Base-by-base conservation (phyloP, 768 basidiomycete genomes). In the Lyophyllum atratum region DNA sequence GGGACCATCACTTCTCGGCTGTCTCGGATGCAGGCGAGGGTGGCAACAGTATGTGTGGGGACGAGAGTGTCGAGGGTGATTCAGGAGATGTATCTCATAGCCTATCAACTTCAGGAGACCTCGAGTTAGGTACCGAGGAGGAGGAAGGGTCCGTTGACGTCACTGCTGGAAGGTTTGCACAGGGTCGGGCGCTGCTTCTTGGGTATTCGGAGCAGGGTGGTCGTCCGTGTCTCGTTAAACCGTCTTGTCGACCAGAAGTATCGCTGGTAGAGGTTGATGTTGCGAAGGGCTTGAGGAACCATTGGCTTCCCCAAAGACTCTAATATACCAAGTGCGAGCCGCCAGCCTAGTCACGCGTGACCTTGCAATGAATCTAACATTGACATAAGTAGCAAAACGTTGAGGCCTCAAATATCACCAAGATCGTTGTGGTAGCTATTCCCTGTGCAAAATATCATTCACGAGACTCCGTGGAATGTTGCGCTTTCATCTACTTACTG, bases 251-350 rank as follows among this genome's bases (percentile, higher is more conserved):
- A 22, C 49, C 29, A n/a, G 71, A 70, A 34, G 59, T 83, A 22
- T 70, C 74, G 17, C 68, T 68, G n/a, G 82, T 76, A 6, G 90
- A 91, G 69, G 76, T 74, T 48, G 85, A 87, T 66, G 88, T 91
- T 8, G 87, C 78, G 12, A 80, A 71, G 54, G 68, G 63, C 46
- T 66, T 91, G 59, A 79, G 72, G 50, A 78, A 75, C 25, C 88
- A 92, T 65, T 92, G 90, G 90, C 72, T 77, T 24, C 89, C 86
- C 0, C 82, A 86, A 54, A 80, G 74, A 56, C 71, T 83, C 40
- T 89, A 71, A 46, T 33, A 10, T 15, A 12, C 19, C 19, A 31
- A 31, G 29, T 5, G 29, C 11, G n/a, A n/a, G n/a, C n/a, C n/a
- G n/a, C 29, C 6, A 5, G 29, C 11, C 5, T 31, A 6, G 29